Conservation (phyloP, 2,329 filamentous ascomycete genomes). For the Hirsutella rhossiliensis region DNA sequence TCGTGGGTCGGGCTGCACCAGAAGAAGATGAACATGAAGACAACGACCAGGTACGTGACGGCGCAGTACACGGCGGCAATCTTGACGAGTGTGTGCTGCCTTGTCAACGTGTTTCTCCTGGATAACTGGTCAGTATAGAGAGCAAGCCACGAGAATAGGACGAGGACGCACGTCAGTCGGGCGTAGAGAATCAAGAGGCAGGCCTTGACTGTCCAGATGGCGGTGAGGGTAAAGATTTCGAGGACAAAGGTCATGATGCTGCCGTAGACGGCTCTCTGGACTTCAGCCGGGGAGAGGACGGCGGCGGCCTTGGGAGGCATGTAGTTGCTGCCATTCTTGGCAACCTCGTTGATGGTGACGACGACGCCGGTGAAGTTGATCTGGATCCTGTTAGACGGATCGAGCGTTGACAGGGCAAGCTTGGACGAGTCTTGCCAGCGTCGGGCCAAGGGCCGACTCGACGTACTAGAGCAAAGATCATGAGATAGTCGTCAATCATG, state of each 20-base stretch:
- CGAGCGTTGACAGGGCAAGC: neutral
- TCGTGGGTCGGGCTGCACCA: constrained; percentile 40
- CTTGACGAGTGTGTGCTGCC: constrained; percentile 26
- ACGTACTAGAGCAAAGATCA: constrained; percentile 34
- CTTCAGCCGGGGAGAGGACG: constrained; percentile 31
- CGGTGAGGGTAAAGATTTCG: constrained; percentile 38
- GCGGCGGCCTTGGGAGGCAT: constrained; percentile 22
- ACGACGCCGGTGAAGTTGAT: constrained; percentile 23
- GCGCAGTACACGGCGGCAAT: constrained; percentile 29
- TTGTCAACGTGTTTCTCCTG: constrained; percentile 13
- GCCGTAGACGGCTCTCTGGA: constrained; percentile 31
- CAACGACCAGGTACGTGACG: constrained; percentile 33
- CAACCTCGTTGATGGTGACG: constrained; percentile 28
- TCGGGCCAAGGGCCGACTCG: neutral
- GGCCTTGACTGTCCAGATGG: constrained; percentile 39
- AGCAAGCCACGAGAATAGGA: neutral
- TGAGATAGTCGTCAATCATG: constrained; percentile 45
- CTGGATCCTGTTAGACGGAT: neutral
- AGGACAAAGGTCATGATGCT: constrained; percentile 41
- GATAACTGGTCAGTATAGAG: neutral
- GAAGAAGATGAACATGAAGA: constrained; percentile 36
- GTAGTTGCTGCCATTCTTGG: constrained; percentile 31
- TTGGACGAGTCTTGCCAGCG: too few relatives aligned
- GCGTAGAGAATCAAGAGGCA: constrained; percentile 40
- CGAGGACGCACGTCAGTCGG: constrained; percentile 33